A percentile compares a stretch with the other conserved stretches of the same genome.
phyloP scores from a whole-genome alignment of 768 basidiomycete species.

The Thelephora aurantiotincta region DNA sequence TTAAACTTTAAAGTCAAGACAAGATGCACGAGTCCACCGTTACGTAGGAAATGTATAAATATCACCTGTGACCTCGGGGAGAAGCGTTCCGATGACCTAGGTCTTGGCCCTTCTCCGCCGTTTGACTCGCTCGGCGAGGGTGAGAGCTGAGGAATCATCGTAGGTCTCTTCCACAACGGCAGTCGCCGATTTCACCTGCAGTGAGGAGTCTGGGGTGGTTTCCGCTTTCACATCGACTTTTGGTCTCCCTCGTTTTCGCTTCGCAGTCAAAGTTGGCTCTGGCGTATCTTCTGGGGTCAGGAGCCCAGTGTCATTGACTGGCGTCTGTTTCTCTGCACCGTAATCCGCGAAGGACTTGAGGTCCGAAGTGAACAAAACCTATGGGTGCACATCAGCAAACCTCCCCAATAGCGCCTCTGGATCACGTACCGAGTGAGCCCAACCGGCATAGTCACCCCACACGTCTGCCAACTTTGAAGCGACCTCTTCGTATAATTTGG shows the following conservation, averaged over 20 bases:
- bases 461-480: slow-evolving; percentile 39
- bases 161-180: background rate
- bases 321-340: slow-evolving; percentile 12
- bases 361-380: slow-evolving; percentile 26
- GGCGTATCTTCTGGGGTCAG: background rate
- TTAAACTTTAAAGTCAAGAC: too few relatives aligned
- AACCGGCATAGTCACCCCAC: slow-evolving; percentile 84
- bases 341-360: slow-evolving; percentile 21
- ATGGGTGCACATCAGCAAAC: background rate
- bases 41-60: too few relatives aligned
- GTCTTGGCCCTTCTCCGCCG: slow-evolving; percentile 7
- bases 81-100: too few relatives aligned
- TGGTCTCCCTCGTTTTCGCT: slow-evolving; percentile 7
- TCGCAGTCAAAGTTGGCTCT: slow-evolving; percentile 5
- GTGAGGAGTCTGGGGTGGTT: background rate
- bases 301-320: background rate
- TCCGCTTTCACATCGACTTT: background rate
- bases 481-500: slow-evolving; percentile 64
- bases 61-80: too few relatives aligned
- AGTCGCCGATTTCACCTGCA: background rate
- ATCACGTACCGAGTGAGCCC: slow-evolving; percentile 67
- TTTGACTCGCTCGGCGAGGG: slow-evolving; percentile 15
- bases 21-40: too few relatives aligned
- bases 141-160: slow-evolving; percentile 1
- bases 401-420: background rate